A percentile compares a stretch with the other conserved stretches of the same genome.
Conservation (phyloP, 805 yeast genomes). For the Lachancea sp. region DNA sequence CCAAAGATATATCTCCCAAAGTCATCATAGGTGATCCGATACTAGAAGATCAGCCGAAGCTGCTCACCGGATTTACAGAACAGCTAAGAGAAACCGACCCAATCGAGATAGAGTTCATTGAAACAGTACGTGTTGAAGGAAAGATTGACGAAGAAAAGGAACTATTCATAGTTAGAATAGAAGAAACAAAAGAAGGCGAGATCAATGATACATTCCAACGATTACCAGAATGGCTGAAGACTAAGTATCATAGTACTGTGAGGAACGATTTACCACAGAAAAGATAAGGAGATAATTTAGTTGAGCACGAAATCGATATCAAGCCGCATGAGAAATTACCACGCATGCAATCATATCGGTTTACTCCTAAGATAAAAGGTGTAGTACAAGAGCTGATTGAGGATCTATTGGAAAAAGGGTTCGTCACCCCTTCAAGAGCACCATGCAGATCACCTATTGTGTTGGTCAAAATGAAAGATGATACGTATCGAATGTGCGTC, state of each 20-base stretch:
- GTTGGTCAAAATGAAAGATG: conserved; percentile 14
- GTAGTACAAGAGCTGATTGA: background rate
- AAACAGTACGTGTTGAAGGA: too few relatives aligned
- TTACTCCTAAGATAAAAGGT: conserved; percentile 12
- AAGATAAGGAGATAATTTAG: background rate
- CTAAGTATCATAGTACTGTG: background rate
- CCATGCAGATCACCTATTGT: conserved; percentile 12
- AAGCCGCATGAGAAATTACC: conserved; percentile 8
- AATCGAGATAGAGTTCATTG: too few relatives aligned
- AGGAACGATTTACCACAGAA: background rate
- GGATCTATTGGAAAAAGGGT: background rate
- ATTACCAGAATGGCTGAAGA: background rate
- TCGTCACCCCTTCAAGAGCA: background rate
- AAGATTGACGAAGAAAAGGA: background rate
- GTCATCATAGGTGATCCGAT: too few relatives aligned
- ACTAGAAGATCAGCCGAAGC: too few relatives aligned
- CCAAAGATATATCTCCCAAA: too few relatives aligned
- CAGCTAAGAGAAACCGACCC: too few relatives aligned
- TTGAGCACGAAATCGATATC: conserved; percentile 8
- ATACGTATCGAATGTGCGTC: conserved; percentile 5
- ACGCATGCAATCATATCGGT: conserved; percentile 10
- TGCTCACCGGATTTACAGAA: too few relatives aligned
- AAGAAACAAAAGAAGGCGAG: background rate
- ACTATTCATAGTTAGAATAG: background rate
- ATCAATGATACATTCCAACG: background rate